A percentile compares a stretch with the other conserved stretches of the same genome.
Evolutionary conservation across 495 filamentous ascomycete species (phyloP).

Genomic region (Penicillium simplicissimum): DNA sequence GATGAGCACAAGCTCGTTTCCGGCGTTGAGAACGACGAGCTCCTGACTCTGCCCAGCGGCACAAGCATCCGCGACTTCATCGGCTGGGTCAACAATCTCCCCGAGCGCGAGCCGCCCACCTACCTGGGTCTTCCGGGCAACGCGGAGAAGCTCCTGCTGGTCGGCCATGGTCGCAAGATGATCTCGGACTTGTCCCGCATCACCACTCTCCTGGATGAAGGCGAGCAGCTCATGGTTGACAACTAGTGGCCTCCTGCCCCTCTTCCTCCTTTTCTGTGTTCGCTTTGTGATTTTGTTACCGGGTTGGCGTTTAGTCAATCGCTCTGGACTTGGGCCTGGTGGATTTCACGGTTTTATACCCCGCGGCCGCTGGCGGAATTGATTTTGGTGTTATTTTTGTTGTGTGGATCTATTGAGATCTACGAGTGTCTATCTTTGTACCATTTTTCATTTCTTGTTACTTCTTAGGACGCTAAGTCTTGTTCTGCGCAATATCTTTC

Average conservation of each 20-base stretch:
- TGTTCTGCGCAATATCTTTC: conserved; percentile 15
- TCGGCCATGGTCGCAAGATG: conserved; percentile 84
- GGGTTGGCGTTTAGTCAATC: conserved; percentile 9
- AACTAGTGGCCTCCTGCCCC: conserved; percentile 26
- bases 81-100: conserved; percentile 86
- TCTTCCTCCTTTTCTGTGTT: conserved; percentile 12
- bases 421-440: conserved; percentile 19
- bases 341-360: conserved; percentile 17
- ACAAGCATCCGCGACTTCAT: conserved; percentile 85
- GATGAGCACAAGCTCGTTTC: conserved; percentile 86
- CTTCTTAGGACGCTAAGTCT: neutral
- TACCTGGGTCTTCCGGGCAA: conserved; percentile 96
- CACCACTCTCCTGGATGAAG: conserved; percentile 85
- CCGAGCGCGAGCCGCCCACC: conserved; percentile 93
- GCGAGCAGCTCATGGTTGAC: conserved; percentile 86
- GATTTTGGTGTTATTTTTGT: conserved; percentile 12
- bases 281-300: conserved; percentile 10
- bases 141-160: conserved; percentile 91
- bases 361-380: conserved; percentile 26
- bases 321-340: conserved; percentile 6
- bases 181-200: conserved; percentile 81
- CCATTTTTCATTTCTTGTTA: conserved; percentile 6
- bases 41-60: conserved; percentile 72
- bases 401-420: conserved; percentile 21
- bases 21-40: conserved; percentile 57